Percentiles rank a stretch among this genome's conserved stretches.
These are phyloP conservation scores for Fagopyrum tataricum DNA, from an alignment of 148 eudicot genomes.

Conservation along the genomic window DNA sequence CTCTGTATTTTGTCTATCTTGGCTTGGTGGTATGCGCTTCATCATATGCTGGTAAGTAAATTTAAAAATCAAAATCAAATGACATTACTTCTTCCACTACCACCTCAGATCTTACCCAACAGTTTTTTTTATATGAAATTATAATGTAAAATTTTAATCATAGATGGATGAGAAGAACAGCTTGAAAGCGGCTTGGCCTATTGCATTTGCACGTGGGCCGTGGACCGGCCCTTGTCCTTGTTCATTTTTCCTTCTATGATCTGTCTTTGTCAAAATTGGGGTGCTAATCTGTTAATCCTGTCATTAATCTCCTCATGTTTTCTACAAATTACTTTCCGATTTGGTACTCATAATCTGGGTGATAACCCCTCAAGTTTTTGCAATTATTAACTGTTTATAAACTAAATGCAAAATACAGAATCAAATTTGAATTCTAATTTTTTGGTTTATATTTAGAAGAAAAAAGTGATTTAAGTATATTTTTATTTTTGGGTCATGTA, in stretches of 20 bases:
- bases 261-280: slow-evolving; percentile 32
- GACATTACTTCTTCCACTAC: not conserved
- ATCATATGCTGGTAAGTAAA: slow-evolving; percentile 74
- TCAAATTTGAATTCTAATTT: not conserved
- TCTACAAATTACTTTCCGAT: not conserved
- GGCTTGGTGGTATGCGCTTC: slow-evolving; percentile 91
- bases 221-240: slow-evolving; percentile 52
- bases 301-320: not conserved
- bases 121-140: not conserved
- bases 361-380: not conserved
- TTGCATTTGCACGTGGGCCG: slow-evolving; percentile 63
- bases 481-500: slow-evolving; percentile 20
- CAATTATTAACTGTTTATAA: not conserved
- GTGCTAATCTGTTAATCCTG: slow-evolving; percentile 10
- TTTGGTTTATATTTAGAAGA: not conserved
- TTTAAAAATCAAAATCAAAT: not conserved
- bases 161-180: not conserved
- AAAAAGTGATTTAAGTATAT: not conserved
- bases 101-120: slow-evolving; percentile 8
- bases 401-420: not conserved
- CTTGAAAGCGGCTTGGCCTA: slow-evolving; percentile 19
- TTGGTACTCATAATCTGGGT: too few species aligned
- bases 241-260: slow-evolving; percentile 23
- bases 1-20: slow-evolving; percentile 89
- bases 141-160: not conserved